Conservation (phyloP, 78 protist species). For the Salpingoeca rosetta region DNA sequence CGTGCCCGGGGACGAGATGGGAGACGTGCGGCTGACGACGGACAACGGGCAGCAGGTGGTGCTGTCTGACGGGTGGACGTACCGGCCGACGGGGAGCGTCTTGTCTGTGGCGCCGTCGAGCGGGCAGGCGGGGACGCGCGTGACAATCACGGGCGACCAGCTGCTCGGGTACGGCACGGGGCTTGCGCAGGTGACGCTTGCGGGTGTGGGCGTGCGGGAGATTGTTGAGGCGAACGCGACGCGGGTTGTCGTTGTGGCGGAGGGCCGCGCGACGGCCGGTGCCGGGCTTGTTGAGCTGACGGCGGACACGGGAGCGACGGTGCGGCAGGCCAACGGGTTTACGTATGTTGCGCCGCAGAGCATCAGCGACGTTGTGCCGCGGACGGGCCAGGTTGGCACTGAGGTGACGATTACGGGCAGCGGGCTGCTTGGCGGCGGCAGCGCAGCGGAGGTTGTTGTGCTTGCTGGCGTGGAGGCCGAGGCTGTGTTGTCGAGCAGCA, state of each 20-base stretch:
- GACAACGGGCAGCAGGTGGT: background rate
- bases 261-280: background rate
- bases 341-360: background rate
- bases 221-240: background rate
- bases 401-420: background rate
- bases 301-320: background rate
- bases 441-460: background rate
- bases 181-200: background rate
- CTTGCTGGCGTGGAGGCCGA: background rate
- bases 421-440: background rate
- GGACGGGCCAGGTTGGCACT: background rate
- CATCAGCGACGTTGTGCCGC: background rate
- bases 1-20: background rate
- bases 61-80: background rate
- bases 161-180: background rate
- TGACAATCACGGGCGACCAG: background rate
- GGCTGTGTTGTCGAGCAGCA: background rate
- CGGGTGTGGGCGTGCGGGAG: background rate
- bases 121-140: background rate
- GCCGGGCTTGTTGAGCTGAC: background rate
- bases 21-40: background rate
- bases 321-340: background rate
- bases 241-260: background rate
- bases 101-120: background rate
- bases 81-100: background rate